Base-by-base conservation (phyloP, 78 protist species). In the Speleostelium caveatum region DNA sequence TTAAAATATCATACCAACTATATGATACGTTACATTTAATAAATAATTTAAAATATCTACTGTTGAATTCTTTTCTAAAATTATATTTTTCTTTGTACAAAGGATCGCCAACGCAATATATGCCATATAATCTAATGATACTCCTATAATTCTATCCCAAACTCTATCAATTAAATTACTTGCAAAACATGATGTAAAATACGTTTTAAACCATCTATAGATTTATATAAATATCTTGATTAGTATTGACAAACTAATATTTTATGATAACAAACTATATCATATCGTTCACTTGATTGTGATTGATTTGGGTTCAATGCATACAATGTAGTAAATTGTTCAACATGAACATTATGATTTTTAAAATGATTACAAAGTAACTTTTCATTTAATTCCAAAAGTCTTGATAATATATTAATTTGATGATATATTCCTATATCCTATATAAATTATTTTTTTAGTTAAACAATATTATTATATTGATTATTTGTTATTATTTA, bases 91-190 rank as follows among this genome's bases (percentile, higher is more conserved):
- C n/a, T 83, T 83, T 69, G 91, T 51, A 56, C 59, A 79, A 17
- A 83, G 53, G 17, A 83, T 83, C 1, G 79, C 33, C n/a, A 83
- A 59, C 19, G 80, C 63, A 41, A 83, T 56, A 71, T 68, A 83
- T 24, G 91, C 91, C 91, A 83, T 83, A 53, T 69, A 83, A 33
- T 83, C 91, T 24, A 83, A 32, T 39, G 91, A 83, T 28, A 83
- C 91, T 21, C 91, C 91, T 41, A 83, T 83, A 28, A 83, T 83
- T 69, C 79, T 67, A 42, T 83, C 91, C 91, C 91, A 83, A 10
- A 83, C 53, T 69, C 91, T 83, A 60, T 83, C 66, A 35, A 83
- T 51, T 39, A 60, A 56, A 10, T 42, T 67, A 0, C 79, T 53
- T 59, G 91, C 73, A 17, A 83, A 41, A 26, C 56, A 83, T 60